These are phyloP conservation scores for Ceratobasidium papillatum DNA, from an alignment of 1,284 basidiomycete genomes.

Conservation along the genomic window DNA sequence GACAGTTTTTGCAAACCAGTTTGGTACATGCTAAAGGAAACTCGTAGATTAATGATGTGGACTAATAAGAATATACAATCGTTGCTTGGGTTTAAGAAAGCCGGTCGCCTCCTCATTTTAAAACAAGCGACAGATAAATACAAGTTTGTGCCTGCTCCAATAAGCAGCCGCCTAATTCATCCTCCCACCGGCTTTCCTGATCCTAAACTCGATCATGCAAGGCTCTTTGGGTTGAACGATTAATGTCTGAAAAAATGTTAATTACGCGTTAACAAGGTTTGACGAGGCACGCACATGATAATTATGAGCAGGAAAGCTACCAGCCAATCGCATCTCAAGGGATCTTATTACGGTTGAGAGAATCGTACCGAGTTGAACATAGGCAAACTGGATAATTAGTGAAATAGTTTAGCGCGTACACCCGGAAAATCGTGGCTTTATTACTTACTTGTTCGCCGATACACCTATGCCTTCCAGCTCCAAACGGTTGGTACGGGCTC, in stretches of 20 bases:
- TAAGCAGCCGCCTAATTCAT: too few relatives aligned
- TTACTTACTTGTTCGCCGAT: conserved; percentile 84
- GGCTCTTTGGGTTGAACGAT: conserved; percentile 70
- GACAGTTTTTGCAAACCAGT: background rate
- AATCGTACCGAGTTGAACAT: conserved; percentile 89
- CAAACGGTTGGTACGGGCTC: conserved; percentile 93
- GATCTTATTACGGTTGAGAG: conserved; percentile 80
- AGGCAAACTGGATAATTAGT: conserved; percentile 76
- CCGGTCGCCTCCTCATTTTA: too few relatives aligned
- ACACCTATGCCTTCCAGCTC: conserved; percentile 92
- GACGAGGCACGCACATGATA: conserved; percentile 72
- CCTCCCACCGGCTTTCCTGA: background rate
- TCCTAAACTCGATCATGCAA: conserved; percentile 53
- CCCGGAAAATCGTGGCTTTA: background rate
- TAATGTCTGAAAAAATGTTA: conserved; percentile 63
- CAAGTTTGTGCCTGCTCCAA: too few relatives aligned
- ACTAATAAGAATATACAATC: too few relatives aligned
- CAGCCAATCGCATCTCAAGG: conserved; percentile 75
- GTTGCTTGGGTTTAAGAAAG: too few relatives aligned
- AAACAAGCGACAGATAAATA: too few relatives aligned
- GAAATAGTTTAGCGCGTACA: conserved; percentile 32
- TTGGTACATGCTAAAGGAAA: conserved; percentile 17
- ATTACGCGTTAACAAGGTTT: background rate
- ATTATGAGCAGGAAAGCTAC: conserved; percentile 80
- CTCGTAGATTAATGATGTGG: background rate